Evolutionary conservation across 2,329 filamentous ascomycete species (phyloP).

Genomic region (Penicillium paneum): DNA sequence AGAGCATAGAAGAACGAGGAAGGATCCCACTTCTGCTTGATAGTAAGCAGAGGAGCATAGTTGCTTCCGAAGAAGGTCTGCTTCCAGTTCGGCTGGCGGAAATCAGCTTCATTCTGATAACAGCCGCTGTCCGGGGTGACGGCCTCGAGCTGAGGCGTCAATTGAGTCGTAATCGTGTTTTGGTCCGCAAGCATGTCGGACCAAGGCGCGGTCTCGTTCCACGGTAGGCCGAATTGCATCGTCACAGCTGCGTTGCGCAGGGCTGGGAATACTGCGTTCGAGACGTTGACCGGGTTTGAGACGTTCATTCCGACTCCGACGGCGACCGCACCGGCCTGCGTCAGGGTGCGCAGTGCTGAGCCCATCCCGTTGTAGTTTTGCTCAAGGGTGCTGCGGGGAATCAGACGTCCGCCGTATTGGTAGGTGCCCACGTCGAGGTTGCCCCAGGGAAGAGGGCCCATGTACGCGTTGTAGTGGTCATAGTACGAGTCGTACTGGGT

Average conservation of each 20-base stretch:
- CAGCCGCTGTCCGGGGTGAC: conserved; percentile 39
- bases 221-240: conserved; percentile 34
- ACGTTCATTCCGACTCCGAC: conserved; percentile 42
- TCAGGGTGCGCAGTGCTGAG: conserved; percentile 34
- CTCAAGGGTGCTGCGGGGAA: conserved; percentile 35
- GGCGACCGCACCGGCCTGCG: conserved; percentile 33
- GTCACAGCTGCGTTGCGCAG: conserved; percentile 41
- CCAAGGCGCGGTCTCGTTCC: conserved; percentile 41
- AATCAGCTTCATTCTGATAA: conserved; percentile 46
- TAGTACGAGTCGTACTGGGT: conserved; percentile 34
- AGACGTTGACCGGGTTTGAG: conserved; percentile 33
- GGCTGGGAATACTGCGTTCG: conserved; percentile 42
- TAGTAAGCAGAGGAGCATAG: conserved; percentile 33
- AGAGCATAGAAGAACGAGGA: conserved; percentile 40
- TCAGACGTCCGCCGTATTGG: conserved; percentile 35
- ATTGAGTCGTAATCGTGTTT: conserved; percentile 39
- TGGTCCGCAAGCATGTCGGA: conserved; percentile 37
- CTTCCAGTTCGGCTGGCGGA: conserved; percentile 42
- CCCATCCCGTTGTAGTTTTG: conserved; percentile 31
- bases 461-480: conserved; percentile 34
- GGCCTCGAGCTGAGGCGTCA: conserved; percentile 39
- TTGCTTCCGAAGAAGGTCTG: conserved; percentile 44
- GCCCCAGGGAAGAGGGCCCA: conserved; percentile 30
- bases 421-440: conserved; percentile 26
- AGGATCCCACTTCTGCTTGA: conserved; percentile 47